Conservation (phyloP, 2,329 filamentous ascomycete genomes). For the Monosporascus sp. region DNA sequence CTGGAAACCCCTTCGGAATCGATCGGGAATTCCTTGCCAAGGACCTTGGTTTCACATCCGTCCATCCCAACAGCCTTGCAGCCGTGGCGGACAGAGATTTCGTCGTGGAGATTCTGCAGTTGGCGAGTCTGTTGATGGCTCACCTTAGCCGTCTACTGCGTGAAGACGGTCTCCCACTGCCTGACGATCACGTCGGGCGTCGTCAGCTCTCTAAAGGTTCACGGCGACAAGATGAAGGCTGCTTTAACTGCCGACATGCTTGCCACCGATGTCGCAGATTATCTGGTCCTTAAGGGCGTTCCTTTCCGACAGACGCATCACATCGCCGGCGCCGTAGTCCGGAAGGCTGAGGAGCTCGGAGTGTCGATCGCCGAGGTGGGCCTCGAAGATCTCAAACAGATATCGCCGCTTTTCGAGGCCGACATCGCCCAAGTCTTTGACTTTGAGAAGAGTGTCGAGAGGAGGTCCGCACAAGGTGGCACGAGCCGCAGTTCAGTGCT, state of each 20-base stretch:
- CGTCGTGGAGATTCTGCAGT: constrained; percentile 66
- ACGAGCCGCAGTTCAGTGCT: constrained; percentile 66
- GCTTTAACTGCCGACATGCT: constrained; percentile 81
- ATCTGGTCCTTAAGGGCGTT: constrained; percentile 64
- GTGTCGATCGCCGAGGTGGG: constrained; percentile 68
- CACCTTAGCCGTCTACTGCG: constrained; percentile 70
- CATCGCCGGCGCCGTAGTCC: constrained; percentile 70
- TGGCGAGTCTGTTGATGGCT: constrained; percentile 64
- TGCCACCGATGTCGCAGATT: constrained; percentile 66
- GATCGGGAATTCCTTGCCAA: constrained; percentile 66
- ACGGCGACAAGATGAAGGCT: constrained; percentile 71
- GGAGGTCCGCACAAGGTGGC: constrained; percentile 70
- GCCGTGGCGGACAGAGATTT: constrained; percentile 69
- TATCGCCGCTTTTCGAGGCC: constrained; percentile 61
- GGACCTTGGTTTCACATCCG: constrained; percentile 67
- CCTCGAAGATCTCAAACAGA: constrained; percentile 58
- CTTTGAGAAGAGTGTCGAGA: constrained; percentile 79
- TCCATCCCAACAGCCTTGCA: constrained; percentile 66
- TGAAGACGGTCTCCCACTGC: constrained; percentile 77
- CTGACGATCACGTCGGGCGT: constrained; percentile 80
- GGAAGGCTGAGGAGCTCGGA: constrained; percentile 62
- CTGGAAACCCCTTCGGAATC: constrained; percentile 71
- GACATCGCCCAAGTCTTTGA: constrained; percentile 70
- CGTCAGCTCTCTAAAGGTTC: constrained; percentile 51
- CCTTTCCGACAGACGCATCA: constrained; percentile 83